Percentiles rank a stretch among this genome's conserved stretches.
Evolutionary conservation across 1,284 basidiomycete genomes (phyloP).

Genomic region (Melampsora larici-populina): DNA sequence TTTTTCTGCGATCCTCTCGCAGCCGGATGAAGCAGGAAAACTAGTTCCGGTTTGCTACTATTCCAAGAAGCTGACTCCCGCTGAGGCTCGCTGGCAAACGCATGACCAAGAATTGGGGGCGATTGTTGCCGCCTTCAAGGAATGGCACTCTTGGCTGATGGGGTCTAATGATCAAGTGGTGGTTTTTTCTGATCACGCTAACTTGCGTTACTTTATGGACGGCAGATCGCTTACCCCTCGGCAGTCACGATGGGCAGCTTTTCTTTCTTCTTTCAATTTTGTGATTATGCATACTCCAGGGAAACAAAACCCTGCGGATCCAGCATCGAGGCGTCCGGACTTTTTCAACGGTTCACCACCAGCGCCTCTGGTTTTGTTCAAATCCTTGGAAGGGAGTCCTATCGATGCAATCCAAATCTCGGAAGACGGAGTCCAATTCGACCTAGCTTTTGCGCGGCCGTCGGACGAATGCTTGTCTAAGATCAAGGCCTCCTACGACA

Average conservation of each 20-base stretch:
- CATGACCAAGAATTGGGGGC: slow-evolving; percentile 9
- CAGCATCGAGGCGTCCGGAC: not conserved
- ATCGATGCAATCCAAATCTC: not conserved
- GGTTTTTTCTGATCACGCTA: slow-evolving; percentile 1
- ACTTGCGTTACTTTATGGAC: not conserved
- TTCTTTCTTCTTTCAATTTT: not conserved
- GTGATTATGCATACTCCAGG: not conserved
- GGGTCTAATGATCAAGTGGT: not conserved
- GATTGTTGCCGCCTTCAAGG: not conserved
- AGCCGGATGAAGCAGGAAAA: slow-evolving; percentile 21
- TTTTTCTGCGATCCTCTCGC: slow-evolving; percentile 41
- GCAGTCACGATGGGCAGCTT: not conserved
- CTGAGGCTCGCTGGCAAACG: slow-evolving; percentile 11
- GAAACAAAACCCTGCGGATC: not conserved
- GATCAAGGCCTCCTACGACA: no score
- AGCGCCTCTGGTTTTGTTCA: not conserved
- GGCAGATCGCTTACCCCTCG: not conserved
- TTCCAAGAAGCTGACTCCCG: slow-evolving; percentile 36
- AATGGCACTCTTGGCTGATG: slow-evolving; percentile 14
- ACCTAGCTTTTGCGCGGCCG: not conserved
- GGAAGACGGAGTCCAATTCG: not conserved
- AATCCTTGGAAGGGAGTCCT: not conserved
- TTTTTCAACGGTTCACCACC: not conserved
- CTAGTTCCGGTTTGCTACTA: slow-evolving; percentile 37
- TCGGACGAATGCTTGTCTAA: not conserved